Conservation (phyloP, 306 rosid species). For the Arachis hypogaea region DNA sequence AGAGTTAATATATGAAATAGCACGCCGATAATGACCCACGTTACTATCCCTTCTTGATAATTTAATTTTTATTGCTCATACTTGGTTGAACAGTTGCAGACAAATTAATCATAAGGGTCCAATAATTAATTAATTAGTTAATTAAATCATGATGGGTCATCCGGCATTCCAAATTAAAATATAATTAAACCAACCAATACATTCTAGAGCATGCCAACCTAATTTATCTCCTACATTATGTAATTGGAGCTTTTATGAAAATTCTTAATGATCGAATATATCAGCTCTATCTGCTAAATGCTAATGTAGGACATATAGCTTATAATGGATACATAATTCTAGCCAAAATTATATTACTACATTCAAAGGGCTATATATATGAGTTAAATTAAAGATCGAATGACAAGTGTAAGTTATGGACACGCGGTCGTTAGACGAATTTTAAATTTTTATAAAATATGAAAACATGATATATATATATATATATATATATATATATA, state of each 20-base stretch:
- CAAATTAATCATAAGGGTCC: constrained; percentile 21
- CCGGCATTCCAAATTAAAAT: constrained; percentile 22
- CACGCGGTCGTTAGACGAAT: too few species aligned
- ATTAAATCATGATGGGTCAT: constrained; percentile 21
- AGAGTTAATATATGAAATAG: constrained; percentile 28
- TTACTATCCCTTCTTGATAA: constrained; percentile 38
- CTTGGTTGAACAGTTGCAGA: constrained; percentile 46
- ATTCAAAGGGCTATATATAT: neutral
- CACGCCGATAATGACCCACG: constrained; percentile 53
- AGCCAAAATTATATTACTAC: neutral
- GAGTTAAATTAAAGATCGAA: too few species aligned
- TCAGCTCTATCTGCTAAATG: constrained; percentile 3
- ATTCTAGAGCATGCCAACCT: constrained; percentile 36
- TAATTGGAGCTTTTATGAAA: constrained; percentile 21
- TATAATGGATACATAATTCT: neutral
- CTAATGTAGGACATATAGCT: constrained; percentile 2
- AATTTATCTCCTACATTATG: constrained; percentile 18
- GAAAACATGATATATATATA: too few species aligned
- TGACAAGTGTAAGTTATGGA: too few species aligned
- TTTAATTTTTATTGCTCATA: constrained; percentile 40
- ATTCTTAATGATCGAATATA: constrained; percentile 13
- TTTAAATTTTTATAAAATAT: too few species aligned
- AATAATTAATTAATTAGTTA: constrained; percentile 16
- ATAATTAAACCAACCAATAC: constrained; percentile 23
- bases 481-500: too few species aligned